These are phyloP conservation scores for Paramecium pentaurelia DNA, from an alignment of 73 alveolate genomes.

Conservation along the genomic window DNA sequence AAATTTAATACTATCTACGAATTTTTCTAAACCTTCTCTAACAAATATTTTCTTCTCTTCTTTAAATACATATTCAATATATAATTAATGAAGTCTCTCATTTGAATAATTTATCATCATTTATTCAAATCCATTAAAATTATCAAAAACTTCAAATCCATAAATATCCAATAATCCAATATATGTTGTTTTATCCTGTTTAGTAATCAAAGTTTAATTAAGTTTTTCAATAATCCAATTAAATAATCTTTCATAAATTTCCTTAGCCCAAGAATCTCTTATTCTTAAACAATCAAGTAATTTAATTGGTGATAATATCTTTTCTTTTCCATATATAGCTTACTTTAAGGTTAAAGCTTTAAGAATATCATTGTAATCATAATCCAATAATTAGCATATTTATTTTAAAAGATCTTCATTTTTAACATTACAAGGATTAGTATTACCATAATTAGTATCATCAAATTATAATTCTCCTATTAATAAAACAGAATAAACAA, in stretches of 20 bases:
- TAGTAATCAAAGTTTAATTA: constrained; percentile 42
- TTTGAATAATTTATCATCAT: constrained; percentile 94
- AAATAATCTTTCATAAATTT: constrained; percentile 88
- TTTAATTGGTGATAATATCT: constrained; percentile 56
- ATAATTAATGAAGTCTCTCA: constrained; percentile 92
- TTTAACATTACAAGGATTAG: constrained; percentile 69
- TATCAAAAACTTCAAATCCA: constrained; percentile 95
- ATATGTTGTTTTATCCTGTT: background rate
- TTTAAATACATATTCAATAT: constrained; percentile 90
- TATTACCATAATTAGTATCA: constrained; percentile 72
- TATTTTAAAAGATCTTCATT: constrained; percentile 70
- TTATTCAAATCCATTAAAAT: constrained; percentile 89
- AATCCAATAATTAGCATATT: constrained; percentile 74
- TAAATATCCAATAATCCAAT: constrained; percentile 97
- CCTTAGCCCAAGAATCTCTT: constrained; percentile 95
- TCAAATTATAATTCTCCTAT: constrained; percentile 88
- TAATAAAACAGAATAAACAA: constrained; percentile 66
- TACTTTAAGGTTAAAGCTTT: constrained; percentile 55
- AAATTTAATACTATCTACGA: background rate
- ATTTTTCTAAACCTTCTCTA: constrained; percentile 61
- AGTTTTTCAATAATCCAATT: constrained; percentile 80
- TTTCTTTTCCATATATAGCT: constrained; percentile 58
- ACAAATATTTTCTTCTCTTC: constrained; percentile 77
- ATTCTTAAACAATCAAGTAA: constrained; percentile 60
- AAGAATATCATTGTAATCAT: constrained; percentile 47